These are phyloP conservation scores for Alternaria triticina DNA, from an alignment of 2,329 filamentous ascomycete genomes.

Conservation along the genomic window DNA sequence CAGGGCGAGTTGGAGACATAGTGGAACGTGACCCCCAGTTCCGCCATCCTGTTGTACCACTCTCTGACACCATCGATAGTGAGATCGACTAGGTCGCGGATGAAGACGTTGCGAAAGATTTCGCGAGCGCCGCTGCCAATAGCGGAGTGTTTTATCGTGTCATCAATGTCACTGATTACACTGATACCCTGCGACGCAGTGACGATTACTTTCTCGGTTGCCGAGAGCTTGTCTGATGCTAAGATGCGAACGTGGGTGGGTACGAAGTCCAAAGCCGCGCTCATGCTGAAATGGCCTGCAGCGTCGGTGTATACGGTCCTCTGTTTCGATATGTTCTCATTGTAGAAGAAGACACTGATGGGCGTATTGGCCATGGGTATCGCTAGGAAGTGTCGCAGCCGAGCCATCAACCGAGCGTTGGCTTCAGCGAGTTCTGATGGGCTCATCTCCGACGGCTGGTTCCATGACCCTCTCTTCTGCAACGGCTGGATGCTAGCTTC, in stretches of 20 bases:
- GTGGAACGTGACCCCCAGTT: constrained; percentile 85
- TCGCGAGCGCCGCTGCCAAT: constrained; percentile 87
- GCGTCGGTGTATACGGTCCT: constrained; percentile 85
- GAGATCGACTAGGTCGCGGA: constrained; percentile 81
- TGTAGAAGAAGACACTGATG: constrained; percentile 95
- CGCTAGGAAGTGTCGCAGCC: constrained; percentile 87
- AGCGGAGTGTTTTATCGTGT: constrained; percentile 95
- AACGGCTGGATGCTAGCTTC: constrained; percentile 46
- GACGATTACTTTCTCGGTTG: constrained; percentile 77
- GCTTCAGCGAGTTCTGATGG: constrained; percentile 78
- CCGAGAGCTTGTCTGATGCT: constrained; percentile 83
- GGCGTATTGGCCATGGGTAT: constrained; percentile 78
- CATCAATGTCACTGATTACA: constrained; percentile 95
- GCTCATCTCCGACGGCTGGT: constrained; percentile 67
- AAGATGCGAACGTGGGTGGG: constrained; percentile 89
- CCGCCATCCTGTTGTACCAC: constrained; percentile 82
- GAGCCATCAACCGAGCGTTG: constrained; percentile 85
- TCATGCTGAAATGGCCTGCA: constrained; percentile 82
- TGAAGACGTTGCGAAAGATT: constrained; percentile 95
- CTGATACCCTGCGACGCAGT: constrained; percentile 83
- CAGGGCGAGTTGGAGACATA: constrained; percentile 99
- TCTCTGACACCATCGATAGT: constrained; percentile 86
- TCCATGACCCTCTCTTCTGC: constrained; percentile 58
- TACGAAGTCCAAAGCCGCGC: constrained; percentile 84
- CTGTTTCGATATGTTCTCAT: constrained; percentile 80